These are phyloP conservation scores for Lachnellula arida DNA, from an alignment of 2,329 filamentous ascomycete genomes.

Conservation along the genomic window DNA sequence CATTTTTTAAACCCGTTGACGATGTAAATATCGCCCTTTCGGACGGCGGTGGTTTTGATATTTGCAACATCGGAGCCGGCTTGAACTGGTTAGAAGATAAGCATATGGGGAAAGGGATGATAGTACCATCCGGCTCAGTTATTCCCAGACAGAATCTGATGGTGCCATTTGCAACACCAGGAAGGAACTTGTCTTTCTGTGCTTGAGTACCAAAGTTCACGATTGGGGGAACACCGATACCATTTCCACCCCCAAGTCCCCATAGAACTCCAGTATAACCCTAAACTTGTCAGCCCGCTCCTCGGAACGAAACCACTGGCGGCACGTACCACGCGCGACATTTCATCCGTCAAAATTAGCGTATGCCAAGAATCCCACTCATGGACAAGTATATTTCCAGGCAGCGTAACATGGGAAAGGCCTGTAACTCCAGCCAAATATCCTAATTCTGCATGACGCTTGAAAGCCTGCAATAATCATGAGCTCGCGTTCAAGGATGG, in stretches of 20 bases:
- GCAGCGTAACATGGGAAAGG: slow-evolving; percentile 36
- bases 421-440: slow-evolving; percentile 35
- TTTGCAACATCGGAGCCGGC: slow-evolving; percentile 61
- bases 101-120: slow-evolving; percentile 11
- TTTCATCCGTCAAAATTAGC: slow-evolving; percentile 52
- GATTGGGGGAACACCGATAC: slow-evolving; percentile 58
- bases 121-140: slow-evolving; percentile 54
- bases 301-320: not conserved
- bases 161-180: slow-evolving; percentile 52
- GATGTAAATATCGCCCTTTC: slow-evolving; percentile 48
- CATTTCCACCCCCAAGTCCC: slow-evolving; percentile 53
- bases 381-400: slow-evolving; percentile 41
- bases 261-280: slow-evolving; percentile 54
- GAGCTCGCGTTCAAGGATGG: slow-evolving; percentile 14
- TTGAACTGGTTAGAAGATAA: slow-evolving; percentile 13
- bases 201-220: slow-evolving; percentile 56
- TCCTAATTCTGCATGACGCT: slow-evolving; percentile 28
- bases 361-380: slow-evolving; percentile 54
- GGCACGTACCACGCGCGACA: slow-evolving; percentile 39
- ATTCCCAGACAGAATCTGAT: slow-evolving; percentile 60
- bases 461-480: slow-evolving; percentile 18
- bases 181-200: slow-evolving; percentile 56
- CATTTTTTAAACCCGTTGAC: slow-evolving; percentile 67
- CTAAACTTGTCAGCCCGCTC: slow-evolving; percentile 10
- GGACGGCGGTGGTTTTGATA: slow-evolving; percentile 54